These are phyloP conservation scores for Solanum paucissectum DNA, from an alignment of 257 asterid species.

Conservation along the genomic window DNA sequence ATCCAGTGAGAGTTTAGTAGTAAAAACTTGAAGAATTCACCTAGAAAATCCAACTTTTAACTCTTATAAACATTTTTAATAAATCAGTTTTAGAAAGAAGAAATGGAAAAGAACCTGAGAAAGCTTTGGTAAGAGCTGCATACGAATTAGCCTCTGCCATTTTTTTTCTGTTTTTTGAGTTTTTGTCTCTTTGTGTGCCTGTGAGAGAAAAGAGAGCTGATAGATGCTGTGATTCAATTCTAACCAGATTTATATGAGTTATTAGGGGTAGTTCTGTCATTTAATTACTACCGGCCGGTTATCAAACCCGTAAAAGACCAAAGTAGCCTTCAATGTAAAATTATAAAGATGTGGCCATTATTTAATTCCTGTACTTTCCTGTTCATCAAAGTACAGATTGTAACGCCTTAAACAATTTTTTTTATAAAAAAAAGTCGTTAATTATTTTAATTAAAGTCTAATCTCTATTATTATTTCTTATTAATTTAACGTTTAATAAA, in stretches of 20 bases:
- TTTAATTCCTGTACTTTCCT: background rate
- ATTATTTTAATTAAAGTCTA: background rate
- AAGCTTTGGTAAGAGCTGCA: constrained; percentile 50
- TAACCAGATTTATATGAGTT: background rate
- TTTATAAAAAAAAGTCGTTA: background rate
- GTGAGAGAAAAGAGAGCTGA: background rate
- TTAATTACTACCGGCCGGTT: background rate
- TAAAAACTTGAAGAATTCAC: background rate
- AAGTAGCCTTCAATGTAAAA: background rate
- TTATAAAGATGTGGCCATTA: background rate
- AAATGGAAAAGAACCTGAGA: constrained; percentile 38
- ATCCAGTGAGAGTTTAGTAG: background rate
- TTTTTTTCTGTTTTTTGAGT: background rate
- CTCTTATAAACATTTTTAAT: background rate
- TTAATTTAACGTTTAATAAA: background rate
- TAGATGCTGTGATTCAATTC: background rate
- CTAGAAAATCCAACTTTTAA: background rate
- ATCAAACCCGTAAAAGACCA: background rate
- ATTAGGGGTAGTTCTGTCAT: background rate
- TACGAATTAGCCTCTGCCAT: constrained; percentile 53
- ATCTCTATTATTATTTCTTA: background rate
- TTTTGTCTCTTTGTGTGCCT: background rate
- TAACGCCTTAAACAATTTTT: background rate
- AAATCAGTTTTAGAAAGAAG: background rate
- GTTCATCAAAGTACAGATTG: background rate